Evolutionary conservation across 805 yeast species (phyloP), one percentile per base, ranked within the genome.

Genomic region (Wickerhamiella kurtzmanii): DNA sequence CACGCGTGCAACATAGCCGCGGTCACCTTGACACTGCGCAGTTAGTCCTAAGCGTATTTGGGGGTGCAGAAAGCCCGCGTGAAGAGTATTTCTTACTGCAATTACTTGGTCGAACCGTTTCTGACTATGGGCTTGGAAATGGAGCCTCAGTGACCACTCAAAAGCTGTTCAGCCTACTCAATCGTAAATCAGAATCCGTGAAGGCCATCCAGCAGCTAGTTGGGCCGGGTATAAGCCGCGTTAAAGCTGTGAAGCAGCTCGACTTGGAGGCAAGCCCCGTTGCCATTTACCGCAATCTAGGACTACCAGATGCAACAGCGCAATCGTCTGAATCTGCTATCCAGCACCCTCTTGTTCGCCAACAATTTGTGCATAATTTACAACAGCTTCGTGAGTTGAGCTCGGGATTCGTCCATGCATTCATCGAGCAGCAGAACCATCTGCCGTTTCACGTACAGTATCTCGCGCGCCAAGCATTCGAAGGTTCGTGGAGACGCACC

Each of bases 261-360:
- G 78, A 79, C 47, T 76, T 86, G 53, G 96, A 88, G 58, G 77
- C 88, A 47, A 84, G 87, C 60, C 97, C 97, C 2, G 60, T 74
- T 2, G 63, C 65, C 15, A 61, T 60, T 19, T 60, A 57, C 38
- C 52, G 63, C 19, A 44, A 53, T 16, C 37, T 49, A 9, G 51
- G 56, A 9, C 37, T 54, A 13, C 47, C 53, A 20, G 60, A 64
- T 28, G 58, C 60, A 28, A 71, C 58, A 44, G 53, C 51, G 18
- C 59, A 72, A 2, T 59, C 77, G 3, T 79, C 82, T 0, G 80
- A 76, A 46, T 70, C 67, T 36, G 95, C 97, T 1, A 84, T 89
- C 51, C 81, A 80, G 52, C 88, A 84, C 53, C 74, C 78, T 1
- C 78, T 73, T n/a, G 86, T 89, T 0, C 74, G 92, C 32, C 63